A percentile compares a stretch with the other conserved stretches of the same genome.
These are phyloP conservation scores for Mrakia blollopis DNA, from an alignment of 768 basidiomycete species.

Conservation along the genomic window DNA sequence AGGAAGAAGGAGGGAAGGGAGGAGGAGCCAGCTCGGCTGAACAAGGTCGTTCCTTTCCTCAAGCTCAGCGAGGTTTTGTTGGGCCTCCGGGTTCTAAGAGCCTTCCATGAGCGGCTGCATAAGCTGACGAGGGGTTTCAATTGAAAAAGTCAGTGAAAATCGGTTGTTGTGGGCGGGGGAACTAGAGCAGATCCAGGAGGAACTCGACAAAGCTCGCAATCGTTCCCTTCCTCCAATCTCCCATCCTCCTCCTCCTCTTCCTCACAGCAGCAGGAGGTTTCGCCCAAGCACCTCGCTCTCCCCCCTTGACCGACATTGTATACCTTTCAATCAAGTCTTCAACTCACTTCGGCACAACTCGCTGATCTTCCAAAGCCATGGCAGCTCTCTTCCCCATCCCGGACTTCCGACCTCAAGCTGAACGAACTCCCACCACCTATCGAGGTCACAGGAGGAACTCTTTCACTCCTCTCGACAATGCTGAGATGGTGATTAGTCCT, in stretches of 20 bases:
- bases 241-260: not conserved
- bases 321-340: not conserved
- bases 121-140: too few species aligned
- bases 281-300: too few species aligned
- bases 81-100: too few species aligned
- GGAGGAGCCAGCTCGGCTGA: too few species aligned
- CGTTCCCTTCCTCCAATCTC: too few species aligned
- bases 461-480: constrained; percentile 17
- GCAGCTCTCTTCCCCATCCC: not conserved
- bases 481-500: not conserved
- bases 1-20: too few species aligned
- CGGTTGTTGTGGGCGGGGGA: not conserved
- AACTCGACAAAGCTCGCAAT: not conserved
- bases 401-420: not conserved
- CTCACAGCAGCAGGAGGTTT: too few species aligned
- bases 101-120: too few species aligned
- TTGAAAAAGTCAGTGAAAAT: not conserved
- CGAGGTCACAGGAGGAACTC: constrained; percentile 18
- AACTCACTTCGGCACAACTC: too few species aligned
- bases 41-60: too few species aligned
- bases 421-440: constrained; percentile 1
- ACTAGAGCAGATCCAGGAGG: not conserved
- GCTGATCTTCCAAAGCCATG: not conserved
- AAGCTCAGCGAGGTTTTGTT: too few species aligned
- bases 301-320: not conserved